A percentile compares a stretch with the other conserved stretches of the same genome.
Evolutionary conservation across 1,139 yeast genomes (phyloP).

Genomic region (Suhomyces ambrosiae): DNA sequence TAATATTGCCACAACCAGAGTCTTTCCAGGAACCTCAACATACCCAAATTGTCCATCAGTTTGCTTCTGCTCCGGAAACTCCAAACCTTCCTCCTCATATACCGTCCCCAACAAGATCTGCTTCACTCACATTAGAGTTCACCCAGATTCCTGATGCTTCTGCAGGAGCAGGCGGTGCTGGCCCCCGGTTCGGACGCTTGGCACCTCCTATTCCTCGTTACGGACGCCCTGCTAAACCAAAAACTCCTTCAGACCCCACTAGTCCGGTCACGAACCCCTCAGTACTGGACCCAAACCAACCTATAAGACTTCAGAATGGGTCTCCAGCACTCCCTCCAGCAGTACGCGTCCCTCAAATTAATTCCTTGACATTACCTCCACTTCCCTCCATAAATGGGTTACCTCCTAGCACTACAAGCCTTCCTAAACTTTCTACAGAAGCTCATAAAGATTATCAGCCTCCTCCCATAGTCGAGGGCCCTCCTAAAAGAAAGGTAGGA

Average conservation of each 20-base stretch:
- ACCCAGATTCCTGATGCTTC: neutral
- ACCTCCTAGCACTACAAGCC: conserved; percentile 1
- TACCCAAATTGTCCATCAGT: neutral
- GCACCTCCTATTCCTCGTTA: neutral
- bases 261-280: too few relatives aligned
- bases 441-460: neutral
- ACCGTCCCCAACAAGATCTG: neutral
- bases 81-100: neutral
- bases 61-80: neutral
- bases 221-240: neutral
- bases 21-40: neutral
- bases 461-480: conserved; percentile 3
- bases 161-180: too few relatives aligned
- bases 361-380: conserved; percentile 6
- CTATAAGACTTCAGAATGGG: neutral
- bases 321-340: neutral
- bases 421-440: conserved; percentile 5
- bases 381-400: conserved; percentile 4
- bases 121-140: neutral
- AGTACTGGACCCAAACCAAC: neutral
- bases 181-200: neutral
- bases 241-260: neutral
- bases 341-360: conserved; percentile 2
- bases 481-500: conserved; percentile 9
- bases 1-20: neutral